phyloP scores from a whole-genome alignment of 805 yeast genomes.

The Suhomyces sp. region DNA sequence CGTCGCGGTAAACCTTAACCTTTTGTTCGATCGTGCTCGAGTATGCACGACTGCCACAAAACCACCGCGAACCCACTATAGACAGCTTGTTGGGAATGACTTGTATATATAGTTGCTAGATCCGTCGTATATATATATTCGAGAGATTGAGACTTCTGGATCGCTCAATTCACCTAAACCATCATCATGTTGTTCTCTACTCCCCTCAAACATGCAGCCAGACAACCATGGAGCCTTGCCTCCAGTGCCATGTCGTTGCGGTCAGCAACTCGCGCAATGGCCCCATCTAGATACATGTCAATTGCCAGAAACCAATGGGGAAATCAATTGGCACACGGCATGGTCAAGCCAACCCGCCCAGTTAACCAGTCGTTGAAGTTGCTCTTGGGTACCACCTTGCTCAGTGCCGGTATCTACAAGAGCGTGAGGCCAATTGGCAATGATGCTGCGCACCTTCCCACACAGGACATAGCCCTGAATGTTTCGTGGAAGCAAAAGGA shows the following conservation, averaged over 20 bases:
- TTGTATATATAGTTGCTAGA: neutral
- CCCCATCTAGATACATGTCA: neutral
- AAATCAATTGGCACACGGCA: neutral
- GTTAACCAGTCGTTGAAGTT: neutral
- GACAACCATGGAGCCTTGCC: neutral
- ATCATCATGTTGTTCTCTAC: neutral
- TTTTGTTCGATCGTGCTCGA: neutral
- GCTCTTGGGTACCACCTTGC: neutral
- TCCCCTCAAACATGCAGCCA: neutral
- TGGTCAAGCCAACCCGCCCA: neutral
- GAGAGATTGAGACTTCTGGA: neutral
- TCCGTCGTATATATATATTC: neutral
- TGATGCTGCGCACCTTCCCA: constrained; percentile 10
- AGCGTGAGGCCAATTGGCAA: constrained; percentile 4
- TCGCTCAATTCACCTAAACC: neutral
- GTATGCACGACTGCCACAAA: neutral
- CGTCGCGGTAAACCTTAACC: neutral
- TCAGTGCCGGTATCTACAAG: neutral
- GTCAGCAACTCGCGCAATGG: neutral
- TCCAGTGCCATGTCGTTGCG: neutral
- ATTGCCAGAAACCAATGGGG: neutral
- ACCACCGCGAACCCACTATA: neutral
- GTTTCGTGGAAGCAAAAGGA: neutral
- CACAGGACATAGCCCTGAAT: neutral
- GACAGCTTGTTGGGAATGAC: neutral